Conservation (phyloP, 306 rosid genomes). For the Malus fusca region DNA sequence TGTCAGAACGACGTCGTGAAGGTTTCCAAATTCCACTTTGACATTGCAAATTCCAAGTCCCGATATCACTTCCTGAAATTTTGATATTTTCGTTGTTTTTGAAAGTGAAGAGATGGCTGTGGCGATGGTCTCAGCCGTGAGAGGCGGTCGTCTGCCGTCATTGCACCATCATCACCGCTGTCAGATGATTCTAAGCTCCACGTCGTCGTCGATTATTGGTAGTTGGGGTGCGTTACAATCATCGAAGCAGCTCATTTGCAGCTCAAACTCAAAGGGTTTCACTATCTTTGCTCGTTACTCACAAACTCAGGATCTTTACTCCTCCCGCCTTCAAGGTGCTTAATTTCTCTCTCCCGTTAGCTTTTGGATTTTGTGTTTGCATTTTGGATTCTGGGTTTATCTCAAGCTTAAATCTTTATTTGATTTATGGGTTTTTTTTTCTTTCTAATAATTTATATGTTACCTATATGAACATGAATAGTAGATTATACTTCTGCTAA, state of each 20-base stretch:
- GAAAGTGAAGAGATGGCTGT: conserved; percentile 37
- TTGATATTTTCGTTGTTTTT: background rate
- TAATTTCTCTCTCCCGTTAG: background rate
- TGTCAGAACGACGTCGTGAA: background rate
- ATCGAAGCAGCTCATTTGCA: conserved; percentile 21
- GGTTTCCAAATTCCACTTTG: background rate
- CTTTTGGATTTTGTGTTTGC: background rate
- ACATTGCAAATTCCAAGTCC: background rate
- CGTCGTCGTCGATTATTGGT: conserved; percentile 4
- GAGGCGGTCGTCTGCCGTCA: conserved; percentile 44
- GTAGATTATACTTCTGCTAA: background rate
- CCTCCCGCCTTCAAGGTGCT: conserved; percentile 72
- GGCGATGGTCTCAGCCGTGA: conserved; percentile 60
- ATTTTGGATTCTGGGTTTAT: background rate
- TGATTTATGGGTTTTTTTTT: background rate
- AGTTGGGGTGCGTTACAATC: conserved; percentile 12
- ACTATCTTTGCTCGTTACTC: conserved; percentile 62
- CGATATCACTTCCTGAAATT: background rate
- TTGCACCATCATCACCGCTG: conserved; percentile 36
- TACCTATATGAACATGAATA: background rate
- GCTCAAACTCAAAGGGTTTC: conserved; percentile 36
- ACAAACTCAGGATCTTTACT: conserved; percentile 61
- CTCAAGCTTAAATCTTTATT: background rate
- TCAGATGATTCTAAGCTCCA: background rate
- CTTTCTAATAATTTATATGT: background rate